A percentile compares a stretch with the other conserved stretches of the same genome.
Conservation (phyloP, 2,329 filamentous ascomycete species). For the Escovopsis weberi region DNA sequence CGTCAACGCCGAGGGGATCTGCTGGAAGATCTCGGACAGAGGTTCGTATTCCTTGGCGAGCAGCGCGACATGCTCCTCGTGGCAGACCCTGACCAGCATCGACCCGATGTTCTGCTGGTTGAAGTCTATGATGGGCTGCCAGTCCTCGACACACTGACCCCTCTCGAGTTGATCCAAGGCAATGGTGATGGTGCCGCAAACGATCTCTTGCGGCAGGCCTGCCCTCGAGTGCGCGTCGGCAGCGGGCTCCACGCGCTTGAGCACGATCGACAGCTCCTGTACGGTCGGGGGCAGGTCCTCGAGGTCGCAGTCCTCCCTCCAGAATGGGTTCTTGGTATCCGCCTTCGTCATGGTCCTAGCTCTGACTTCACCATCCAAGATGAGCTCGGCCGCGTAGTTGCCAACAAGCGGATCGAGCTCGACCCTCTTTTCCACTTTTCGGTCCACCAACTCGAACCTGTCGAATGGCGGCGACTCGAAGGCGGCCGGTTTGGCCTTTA, state of each 20-base stretch:
- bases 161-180: conserved; percentile 64
- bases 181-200: conserved; percentile 66
- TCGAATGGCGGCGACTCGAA: conserved; percentile 11
- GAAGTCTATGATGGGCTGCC: conserved; percentile 71
- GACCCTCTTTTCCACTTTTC: conserved; percentile 3
- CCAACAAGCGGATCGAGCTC: conserved; percentile 36
- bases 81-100: conserved; percentile 66
- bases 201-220: conserved; percentile 31
- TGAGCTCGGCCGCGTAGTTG: conserved; percentile 66
- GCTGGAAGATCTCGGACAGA: conserved; percentile 70
- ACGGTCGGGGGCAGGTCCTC: conserved; percentile 54
- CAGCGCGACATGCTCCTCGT: conserved; percentile 82
- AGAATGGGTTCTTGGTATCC: conserved; percentile 62
- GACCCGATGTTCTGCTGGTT: conserved; percentile 65
- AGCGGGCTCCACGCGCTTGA: conserved; percentile 50
- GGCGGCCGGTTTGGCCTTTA: conserved; percentile 25
- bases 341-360: conserved; percentile 59
- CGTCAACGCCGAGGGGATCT: conserved; percentile 71
- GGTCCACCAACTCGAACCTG: conserved; percentile 11
- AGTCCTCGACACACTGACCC: conserved; percentile 69
- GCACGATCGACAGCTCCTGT: conserved; percentile 53
- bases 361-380: conserved; percentile 65
- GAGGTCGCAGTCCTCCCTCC: conserved; percentile 71
- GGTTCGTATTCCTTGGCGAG: conserved; percentile 73
- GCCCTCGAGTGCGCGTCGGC: conserved; percentile 26